Percentiles rank a stretch among this genome's conserved stretches.
Evolutionary conservation across 805 yeast genomes (phyloP).

Genomic region (Yamadazyma kitorensis): DNA sequence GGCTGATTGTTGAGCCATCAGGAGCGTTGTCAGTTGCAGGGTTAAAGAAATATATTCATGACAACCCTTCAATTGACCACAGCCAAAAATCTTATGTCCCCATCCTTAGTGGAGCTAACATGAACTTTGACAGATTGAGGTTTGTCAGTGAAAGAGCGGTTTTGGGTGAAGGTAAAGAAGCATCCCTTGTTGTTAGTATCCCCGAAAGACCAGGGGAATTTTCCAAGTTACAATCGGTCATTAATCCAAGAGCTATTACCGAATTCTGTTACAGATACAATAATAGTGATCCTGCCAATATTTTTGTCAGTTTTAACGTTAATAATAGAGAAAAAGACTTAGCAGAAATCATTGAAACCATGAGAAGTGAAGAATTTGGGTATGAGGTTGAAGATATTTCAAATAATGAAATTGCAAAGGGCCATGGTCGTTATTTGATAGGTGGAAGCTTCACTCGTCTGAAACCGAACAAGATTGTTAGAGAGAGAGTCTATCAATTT

Average conservation of each 20-base stretch:
- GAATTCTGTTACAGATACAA: conserved; percentile 89
- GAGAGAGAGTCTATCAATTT: conserved; percentile 78
- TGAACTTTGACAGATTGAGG: conserved; percentile 95
- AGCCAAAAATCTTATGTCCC: conserved; percentile 73
- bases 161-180: conserved; percentile 97
- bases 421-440: conserved; percentile 93
- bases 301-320: conserved; percentile 86
- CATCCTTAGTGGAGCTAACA: conserved; percentile 91
- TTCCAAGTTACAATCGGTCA: conserved; percentile 65
- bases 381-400: conserved; percentile 76
- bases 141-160: conserved; percentile 97
- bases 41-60: conserved; percentile 71
- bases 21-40: conserved; percentile 98
- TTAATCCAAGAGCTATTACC: conserved; percentile 87
- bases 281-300: conserved; percentile 57
- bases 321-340: conserved; percentile 73
- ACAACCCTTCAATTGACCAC: conserved; percentile 71
- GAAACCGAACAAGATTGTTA: conserved; percentile 51
- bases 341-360: conserved; percentile 53
- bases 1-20: conserved; percentile 92
- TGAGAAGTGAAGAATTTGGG: conserved; percentile 62
- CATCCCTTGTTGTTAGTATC: conserved; percentile 82
- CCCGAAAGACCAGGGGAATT: conserved; percentile 95
- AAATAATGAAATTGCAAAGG: conserved; percentile 90
- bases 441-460: conserved; percentile 56